Conservation (phyloP, 371 early-diverging fungal species). For the Scutellospora calospora region DNA sequence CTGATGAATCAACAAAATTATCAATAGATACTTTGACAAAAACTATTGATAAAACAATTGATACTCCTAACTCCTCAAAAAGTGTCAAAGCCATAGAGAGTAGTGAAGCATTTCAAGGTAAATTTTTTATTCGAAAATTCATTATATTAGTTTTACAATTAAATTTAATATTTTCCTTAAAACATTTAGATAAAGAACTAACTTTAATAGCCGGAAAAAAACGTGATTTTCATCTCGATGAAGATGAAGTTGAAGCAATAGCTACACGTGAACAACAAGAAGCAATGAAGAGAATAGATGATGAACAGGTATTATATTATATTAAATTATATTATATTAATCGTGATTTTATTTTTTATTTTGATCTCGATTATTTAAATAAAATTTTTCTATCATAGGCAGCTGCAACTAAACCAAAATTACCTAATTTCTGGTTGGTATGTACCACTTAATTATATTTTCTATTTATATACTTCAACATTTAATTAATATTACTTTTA, state of each 20-base stretch:
- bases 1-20: not conserved
- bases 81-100: not conserved
- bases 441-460: constrained; percentile 38
- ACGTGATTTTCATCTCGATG: constrained; percentile 40
- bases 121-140: not conserved
- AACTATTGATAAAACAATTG: not conserved
- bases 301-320: constrained; percentile 55
- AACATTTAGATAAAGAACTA: not conserved
- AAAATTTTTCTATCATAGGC: constrained; percentile 45
- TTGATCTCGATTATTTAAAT: constrained; percentile 4
- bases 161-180: not conserved
- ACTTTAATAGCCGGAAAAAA: constrained; percentile 15
- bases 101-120: not conserved
- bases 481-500: not conserved
- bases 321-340: constrained; percentile 42
- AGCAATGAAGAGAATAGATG: constrained; percentile 60
- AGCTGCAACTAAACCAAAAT: constrained; percentile 62
- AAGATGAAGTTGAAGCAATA: constrained; percentile 37
- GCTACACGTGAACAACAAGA: constrained; percentile 55
- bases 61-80: not conserved
- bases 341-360: constrained; percentile 5
- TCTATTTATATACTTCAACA: not conserved
- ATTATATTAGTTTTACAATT: too few species aligned
- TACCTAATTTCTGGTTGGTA: constrained; percentile 88
- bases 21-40: not conserved